These are phyloP conservation scores for Brassica cretica DNA, from an alignment of 345 rosid genomes.

Conservation along the genomic window DNA sequence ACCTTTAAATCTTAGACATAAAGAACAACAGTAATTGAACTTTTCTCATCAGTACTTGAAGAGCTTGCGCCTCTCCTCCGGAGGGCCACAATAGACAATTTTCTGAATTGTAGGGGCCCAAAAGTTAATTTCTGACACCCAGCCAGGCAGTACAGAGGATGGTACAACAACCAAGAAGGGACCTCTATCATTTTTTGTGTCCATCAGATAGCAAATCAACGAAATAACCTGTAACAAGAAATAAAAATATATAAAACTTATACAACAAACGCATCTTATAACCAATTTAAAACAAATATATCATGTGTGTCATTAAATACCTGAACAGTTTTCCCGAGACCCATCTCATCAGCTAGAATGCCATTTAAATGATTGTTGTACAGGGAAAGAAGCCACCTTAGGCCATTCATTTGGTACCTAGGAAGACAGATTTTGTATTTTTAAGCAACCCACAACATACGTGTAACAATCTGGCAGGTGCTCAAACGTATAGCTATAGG, in stretches of 20 bases:
- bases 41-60: conserved; percentile 58
- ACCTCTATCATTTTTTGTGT: conserved; percentile 83
- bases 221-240: conserved; percentile 65
- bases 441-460: conserved; percentile 20
- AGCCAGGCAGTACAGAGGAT: conserved; percentile 86
- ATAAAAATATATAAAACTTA: not conserved
- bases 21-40: conserved; percentile 13
- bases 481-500: not conserved
- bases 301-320: conserved; percentile 33
- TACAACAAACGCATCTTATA: not conserved
- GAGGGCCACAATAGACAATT: conserved; percentile 85
- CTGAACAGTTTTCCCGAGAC: conserved; percentile 98
- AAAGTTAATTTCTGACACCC: conserved; percentile 80
- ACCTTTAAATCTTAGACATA: conserved; percentile 15
- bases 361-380: conserved; percentile 91
- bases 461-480: not conserved
- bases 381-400: conserved; percentile 87
- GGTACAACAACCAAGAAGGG: conserved; percentile 94
- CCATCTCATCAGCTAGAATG: conserved; percentile 98
- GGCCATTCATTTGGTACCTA: conserved; percentile 96
- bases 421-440: conserved; percentile 27
- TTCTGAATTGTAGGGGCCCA: conserved; percentile 80
- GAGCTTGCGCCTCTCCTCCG: conserved; percentile 85
- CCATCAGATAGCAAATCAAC: conserved; percentile 88
- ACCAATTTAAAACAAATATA: not conserved